Evolutionary conservation across 2,329 filamentous ascomycete genomes (phyloP).

Genomic region (Beauveria scarabaeidicola): DNA sequence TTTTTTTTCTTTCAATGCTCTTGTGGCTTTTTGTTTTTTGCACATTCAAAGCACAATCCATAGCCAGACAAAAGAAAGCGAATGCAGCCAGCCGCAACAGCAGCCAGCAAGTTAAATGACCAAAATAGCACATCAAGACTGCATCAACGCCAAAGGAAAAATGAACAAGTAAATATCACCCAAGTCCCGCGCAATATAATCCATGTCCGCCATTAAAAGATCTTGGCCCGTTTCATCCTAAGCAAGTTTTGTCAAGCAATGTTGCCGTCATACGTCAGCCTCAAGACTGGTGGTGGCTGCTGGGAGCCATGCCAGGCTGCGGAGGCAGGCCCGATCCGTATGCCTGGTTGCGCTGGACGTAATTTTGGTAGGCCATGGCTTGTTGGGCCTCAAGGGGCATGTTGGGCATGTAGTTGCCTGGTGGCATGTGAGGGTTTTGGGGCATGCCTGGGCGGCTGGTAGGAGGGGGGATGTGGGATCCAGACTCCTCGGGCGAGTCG

Average conservation of each 20-base stretch:
- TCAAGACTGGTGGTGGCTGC: constrained; percentile 72
- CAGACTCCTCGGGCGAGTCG: constrained; percentile 87
- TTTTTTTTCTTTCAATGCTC: background rate
- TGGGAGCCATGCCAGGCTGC: constrained; percentile 70
- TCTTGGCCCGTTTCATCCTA: background rate
- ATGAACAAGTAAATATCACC: constrained; percentile 22
- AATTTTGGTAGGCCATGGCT: constrained; percentile 75
- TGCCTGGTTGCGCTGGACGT: constrained; percentile 61
- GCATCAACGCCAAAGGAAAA: constrained; percentile 30
- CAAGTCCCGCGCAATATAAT: constrained; percentile 31
- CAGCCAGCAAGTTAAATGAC: constrained; percentile 1
- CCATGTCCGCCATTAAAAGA: constrained; percentile 17
- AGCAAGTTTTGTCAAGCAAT: background rate
- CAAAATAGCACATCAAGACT: constrained; percentile 26
- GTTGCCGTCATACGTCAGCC: background rate
- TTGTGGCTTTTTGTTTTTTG: background rate
- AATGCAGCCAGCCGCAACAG: background rate
- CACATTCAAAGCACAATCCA: constrained; percentile 1
- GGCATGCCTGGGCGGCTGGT: constrained; percentile 55
- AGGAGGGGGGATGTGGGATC: constrained; percentile 63
- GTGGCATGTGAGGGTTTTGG: constrained; percentile 54
- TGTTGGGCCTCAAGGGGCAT: constrained; percentile 68
- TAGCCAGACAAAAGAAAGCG: constrained; percentile 6
- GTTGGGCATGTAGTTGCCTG: constrained; percentile 51
- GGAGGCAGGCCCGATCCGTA: constrained; percentile 73